Evolutionary conservation across 2,329 filamentous ascomycete species (phyloP).

Genomic region (Alternaria longipes): DNA sequence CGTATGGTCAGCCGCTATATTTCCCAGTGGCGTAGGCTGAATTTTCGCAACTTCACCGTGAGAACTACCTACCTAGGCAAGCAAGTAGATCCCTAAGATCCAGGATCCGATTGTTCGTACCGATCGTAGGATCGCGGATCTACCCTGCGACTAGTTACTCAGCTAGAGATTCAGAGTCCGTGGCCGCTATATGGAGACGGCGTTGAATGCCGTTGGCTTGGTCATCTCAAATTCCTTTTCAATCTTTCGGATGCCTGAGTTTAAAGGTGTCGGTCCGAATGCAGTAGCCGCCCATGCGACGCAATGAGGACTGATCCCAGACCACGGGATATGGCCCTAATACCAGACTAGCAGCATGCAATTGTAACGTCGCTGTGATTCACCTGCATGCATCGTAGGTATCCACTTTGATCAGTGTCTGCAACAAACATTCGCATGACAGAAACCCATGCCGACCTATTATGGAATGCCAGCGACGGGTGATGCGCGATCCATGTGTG

Average conservation of each 20-base stretch:
- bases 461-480: not conserved
- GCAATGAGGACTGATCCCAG: not conserved
- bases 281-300: slow-evolving; percentile 5
- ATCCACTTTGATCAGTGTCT: not conserved
- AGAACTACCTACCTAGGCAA: not conserved
- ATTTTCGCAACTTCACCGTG: not conserved
- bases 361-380: slow-evolving; percentile 6
- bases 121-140: not conserved
- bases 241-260: not conserved
- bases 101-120: not conserved
- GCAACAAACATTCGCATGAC: not conserved
- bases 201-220: not conserved
- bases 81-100: not conserved
- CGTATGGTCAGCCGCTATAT: not conserved
- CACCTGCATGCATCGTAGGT: slow-evolving; percentile 2
- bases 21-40: not conserved
- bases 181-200: slow-evolving; percentile 2
- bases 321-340: slow-evolving; percentile 2
- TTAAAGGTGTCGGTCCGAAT: slow-evolving; percentile 1
- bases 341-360: not conserved
- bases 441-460: not conserved
- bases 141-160: not conserved
- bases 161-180: not conserved
- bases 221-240: not conserved
- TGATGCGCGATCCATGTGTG: slow-evolving; percentile 1